Base-by-base conservation (phyloP, 2,329 filamentous ascomycete genomes). In the Knoxdaviesia capensis region DNA sequence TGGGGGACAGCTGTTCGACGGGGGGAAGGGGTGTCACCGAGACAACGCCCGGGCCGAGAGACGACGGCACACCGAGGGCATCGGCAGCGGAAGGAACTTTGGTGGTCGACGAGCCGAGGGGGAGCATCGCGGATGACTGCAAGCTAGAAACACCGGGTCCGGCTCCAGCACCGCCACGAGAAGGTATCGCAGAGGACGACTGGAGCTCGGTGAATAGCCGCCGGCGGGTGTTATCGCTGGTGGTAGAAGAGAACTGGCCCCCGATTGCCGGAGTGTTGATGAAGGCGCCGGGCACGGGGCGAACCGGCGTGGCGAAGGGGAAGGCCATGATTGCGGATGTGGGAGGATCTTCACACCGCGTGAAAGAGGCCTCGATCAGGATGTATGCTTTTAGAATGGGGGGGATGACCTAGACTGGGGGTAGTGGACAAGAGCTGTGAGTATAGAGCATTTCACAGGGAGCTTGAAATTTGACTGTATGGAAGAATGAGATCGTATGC, bases 251-350 rank as follows among this genome's bases (percentile, higher is more conserved):
- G 40, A 50, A 40, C 56, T 41, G 56, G 50, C 50, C 58, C 66
- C 62, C 57, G 34, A 69, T 64, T 44, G 77, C 80, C 39, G 82
- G 82, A 28, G 83, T 88, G 52, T 79, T 74, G 53, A 85, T 61
- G 54, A 78, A 88, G 52, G 77, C 77, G 62, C 82, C 82, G 38
- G 82, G 82, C 39, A 85, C 65, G 46, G 74, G 74, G 51, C 80
- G 75, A 61, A 78, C 68, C 35, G 82, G 82, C 44, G 82, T 83
- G 48, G 61, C 62, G 49, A 62, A 61, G 29, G 65, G 59, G 48
- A 71, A 69, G 41, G 71, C 64, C 72, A 77, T 77, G 50, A 9
- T 34, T 39, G 28, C 20, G 3, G 20, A 20, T 20, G 20, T 20
- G 20, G 20, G 2, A 20, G 20, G 20, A 20, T 3, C 20, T 20